Percentiles rank a stretch among this genome's conserved stretches.
Conservation (phyloP, 2,329 filamentous ascomycete genomes). For the Alternaria atra region DNA sequence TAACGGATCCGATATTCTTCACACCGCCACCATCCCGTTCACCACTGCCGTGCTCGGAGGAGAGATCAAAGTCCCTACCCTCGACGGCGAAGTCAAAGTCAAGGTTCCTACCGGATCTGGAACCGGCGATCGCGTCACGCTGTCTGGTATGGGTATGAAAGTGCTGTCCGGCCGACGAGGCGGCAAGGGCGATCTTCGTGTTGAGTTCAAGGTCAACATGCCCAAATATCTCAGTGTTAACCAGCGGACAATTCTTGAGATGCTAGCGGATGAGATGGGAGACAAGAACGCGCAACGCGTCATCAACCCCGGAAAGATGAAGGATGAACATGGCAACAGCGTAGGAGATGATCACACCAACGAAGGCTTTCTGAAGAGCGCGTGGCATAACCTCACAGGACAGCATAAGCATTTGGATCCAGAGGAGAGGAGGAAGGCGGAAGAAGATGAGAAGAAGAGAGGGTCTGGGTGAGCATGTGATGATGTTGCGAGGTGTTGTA, state of each 20-base stretch:
- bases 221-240: slow-evolving; percentile 92
- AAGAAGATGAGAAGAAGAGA: slow-evolving; percentile 44
- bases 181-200: slow-evolving; percentile 80
- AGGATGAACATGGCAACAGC: slow-evolving; percentile 27
- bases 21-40: slow-evolving; percentile 89
- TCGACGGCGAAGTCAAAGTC: slow-evolving; percentile 89
- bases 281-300: slow-evolving; percentile 91
- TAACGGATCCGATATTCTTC: slow-evolving; percentile 86
- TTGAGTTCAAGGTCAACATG: slow-evolving; percentile 95
- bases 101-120: slow-evolving; percentile 91
- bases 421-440: slow-evolving; percentile 45
- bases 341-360: slow-evolving; percentile 66
- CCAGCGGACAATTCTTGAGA: slow-evolving; percentile 91
- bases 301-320: slow-evolving; percentile 77
- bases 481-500: slow-evolving; percentile 9
- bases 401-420: slow-evolving; percentile 58
- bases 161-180: slow-evolving; percentile 70
- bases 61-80: slow-evolving; percentile 86
- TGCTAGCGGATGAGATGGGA: slow-evolving; percentile 94
- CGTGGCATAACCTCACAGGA: slow-evolving; percentile 93
- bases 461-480: slow-evolving; percentile 44
- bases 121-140: slow-evolving; percentile 89
- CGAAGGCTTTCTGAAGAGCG: slow-evolving; percentile 90
- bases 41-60: slow-evolving; percentile 94
- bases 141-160: slow-evolving; percentile 94